Evolutionary conservation across 2,329 filamentous ascomycete genomes (phyloP).

Genomic region (Pseudogymnoascus sp.): DNA sequence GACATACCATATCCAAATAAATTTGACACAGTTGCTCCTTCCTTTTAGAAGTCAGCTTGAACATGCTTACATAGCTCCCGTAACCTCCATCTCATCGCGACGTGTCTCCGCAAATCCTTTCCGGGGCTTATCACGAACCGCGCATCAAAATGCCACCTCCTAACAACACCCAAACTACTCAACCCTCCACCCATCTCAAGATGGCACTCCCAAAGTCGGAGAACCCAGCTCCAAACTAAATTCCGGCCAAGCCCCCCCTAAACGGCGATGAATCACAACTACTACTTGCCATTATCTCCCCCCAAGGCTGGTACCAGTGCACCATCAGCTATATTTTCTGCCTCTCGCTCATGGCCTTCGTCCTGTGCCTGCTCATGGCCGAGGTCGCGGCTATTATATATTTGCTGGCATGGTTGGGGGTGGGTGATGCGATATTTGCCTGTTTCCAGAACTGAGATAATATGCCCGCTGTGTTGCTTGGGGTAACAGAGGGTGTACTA

Average conservation of each 20-base stretch:
- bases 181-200: not conserved
- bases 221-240: not conserved
- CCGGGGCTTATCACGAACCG: not conserved
- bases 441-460: not conserved
- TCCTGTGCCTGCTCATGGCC: not conserved
- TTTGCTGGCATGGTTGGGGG: not conserved
- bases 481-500: not conserved
- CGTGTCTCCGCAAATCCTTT: not conserved
- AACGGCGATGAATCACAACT: not conserved
- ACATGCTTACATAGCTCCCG: not conserved
- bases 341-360: not conserved
- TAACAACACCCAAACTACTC: not conserved
- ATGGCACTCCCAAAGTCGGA: not conserved
- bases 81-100: not conserved
- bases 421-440: not conserved
- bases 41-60: not conserved
- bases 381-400: not conserved
- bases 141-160: not conserved
- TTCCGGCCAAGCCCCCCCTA: not conserved
- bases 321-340: not conserved
- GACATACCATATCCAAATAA: not conserved
- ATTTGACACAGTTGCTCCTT: not conserved
- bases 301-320: not conserved
- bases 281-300: not conserved
- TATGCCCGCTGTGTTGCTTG: not conserved